phyloP scores from a whole-genome alignment of 2,329 filamentous ascomycete species.

The Nakataea oryzae region DNA sequence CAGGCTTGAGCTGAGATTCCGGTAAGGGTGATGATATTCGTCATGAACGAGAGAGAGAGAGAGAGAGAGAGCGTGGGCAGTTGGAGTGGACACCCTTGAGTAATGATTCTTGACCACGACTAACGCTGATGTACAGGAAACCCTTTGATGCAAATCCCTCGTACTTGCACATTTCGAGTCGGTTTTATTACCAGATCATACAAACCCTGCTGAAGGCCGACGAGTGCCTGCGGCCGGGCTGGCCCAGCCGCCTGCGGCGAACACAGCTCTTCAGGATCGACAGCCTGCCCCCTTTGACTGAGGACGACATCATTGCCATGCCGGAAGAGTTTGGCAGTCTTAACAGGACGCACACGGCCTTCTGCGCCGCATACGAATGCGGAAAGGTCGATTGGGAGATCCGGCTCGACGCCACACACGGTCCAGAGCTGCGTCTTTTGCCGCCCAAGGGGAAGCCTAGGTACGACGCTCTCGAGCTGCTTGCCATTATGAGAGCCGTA shows the following conservation, averaged over 20 bases:
- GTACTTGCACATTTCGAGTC: conserved; percentile 37
- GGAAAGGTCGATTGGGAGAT: conserved; percentile 40
- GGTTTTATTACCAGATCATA: conserved; percentile 42
- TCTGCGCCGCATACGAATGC: conserved; percentile 40
- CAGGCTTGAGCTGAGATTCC: conserved; percentile 43
- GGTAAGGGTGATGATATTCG: conserved; percentile 27
- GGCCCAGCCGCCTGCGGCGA: conserved; percentile 32
- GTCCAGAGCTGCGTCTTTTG: conserved; percentile 44
- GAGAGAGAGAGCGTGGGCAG: neutral
- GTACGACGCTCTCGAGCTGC: conserved; percentile 40
- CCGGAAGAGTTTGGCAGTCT: conserved; percentile 35
- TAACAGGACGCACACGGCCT: conserved; percentile 42
- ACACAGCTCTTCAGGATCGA: conserved; percentile 37
- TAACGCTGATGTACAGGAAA: conserved; percentile 11
- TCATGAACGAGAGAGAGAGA: conserved; percentile 12
- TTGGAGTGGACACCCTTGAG: neutral
- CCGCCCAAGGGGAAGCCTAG: conserved; percentile 20
- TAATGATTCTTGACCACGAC: neutral
- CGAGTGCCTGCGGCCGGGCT: conserved; percentile 45
- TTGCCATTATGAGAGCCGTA: conserved; percentile 45
- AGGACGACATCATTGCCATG: neutral
- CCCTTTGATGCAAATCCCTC: conserved; percentile 15
- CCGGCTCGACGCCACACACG: conserved; percentile 28
- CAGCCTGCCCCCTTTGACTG: conserved; percentile 26
- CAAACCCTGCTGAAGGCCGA: conserved; percentile 43